Base-by-base conservation (phyloP, 495 filamentous ascomycete genomes). In the Astrothelium macrocarpum region DNA sequence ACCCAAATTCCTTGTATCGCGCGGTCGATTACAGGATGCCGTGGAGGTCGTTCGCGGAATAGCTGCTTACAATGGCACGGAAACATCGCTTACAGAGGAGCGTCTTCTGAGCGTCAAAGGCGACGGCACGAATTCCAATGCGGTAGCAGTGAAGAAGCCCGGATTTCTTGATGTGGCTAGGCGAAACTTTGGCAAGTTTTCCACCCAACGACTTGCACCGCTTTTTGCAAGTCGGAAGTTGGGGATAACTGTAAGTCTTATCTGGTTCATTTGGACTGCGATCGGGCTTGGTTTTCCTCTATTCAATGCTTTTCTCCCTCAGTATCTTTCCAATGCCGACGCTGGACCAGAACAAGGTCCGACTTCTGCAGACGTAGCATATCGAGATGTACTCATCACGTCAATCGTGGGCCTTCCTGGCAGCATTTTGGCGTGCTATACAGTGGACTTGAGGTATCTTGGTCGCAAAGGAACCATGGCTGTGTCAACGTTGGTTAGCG, bases 301-400 rank as follows among this genome's bases (percentile, higher is more conserved):
- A 4, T 73, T 62, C 64, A 68, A 67, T 61, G 63, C 64, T 32
- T 73, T 70, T 61, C 59, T 73, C 56, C 83, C 84, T 2, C 81
- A 84, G 59, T 85, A 85, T 66, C 78, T 85, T 25, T 66, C 73
- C 34, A 72, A 78, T 25, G 67, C 72, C 5, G 53, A 64, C 34
- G 49, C 49, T 10, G 49, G 49, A 56, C 49, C 49, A 2, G 49
- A 56, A 56, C 23, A 56, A 56, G 49, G 60, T 26, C 61, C 68
- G 9, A 78, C 73, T 63, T 72, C 78, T 1, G 75, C 74, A 62
- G 77, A 73, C 66, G 78, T 77, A 63, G 78, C 79, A 26, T 86
- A 86, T 73, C 82, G 84, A 61, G 84, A 86, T 71, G 83, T 85
- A 70, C 78, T 78, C 42, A 85, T 86, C 62, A 81, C 79, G 32